Percentiles rank a stretch among this genome's conserved stretches.
Conservation (phyloP, 768 basidiomycete genomes). For the Rhodocollybia butyracea region DNA sequence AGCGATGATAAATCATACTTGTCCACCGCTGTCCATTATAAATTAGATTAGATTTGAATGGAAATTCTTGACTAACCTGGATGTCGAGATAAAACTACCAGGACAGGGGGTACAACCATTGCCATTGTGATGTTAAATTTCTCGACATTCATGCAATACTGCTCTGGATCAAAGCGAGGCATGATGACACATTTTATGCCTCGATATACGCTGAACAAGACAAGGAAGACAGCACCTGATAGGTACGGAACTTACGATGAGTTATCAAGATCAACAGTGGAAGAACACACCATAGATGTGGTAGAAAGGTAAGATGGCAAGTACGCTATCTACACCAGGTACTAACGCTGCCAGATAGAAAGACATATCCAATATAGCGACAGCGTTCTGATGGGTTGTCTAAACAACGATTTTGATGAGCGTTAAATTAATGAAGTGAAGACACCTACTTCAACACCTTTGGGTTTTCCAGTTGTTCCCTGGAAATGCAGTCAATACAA, state of each 20-base stretch:
- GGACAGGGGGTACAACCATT: conserved; percentile 76
- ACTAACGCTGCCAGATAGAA: conserved; percentile 38
- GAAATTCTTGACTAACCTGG: conserved; percentile 38
- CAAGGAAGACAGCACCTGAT: conserved; percentile 56
- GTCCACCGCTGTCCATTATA: conserved; percentile 32
- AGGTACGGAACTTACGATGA: not conserved
- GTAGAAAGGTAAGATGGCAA: conserved; percentile 63
- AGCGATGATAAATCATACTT: conserved; percentile 66
- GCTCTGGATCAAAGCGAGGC: conserved; percentile 65
- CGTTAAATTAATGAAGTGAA: not conserved
- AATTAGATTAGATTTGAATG: not conserved
- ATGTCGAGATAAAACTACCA: conserved; percentile 70
- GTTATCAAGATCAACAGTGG: not conserved
- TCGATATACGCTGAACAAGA: conserved; percentile 50
- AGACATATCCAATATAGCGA: conserved; percentile 51
- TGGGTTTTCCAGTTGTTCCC: conserved; percentile 78
- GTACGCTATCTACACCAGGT: conserved; percentile 42
- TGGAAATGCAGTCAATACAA: not conserved
- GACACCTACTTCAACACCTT: conserved; percentile 31
- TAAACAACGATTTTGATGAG: conserved; percentile 14
- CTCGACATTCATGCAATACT: conserved; percentile 64
- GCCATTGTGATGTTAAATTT: conserved; percentile 56
- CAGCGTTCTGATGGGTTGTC: conserved; percentile 70
- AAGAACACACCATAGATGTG: conserved; percentile 40
- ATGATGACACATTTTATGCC: conserved; percentile 57